Evolutionary conservation across 2,329 filamentous ascomycete species (phyloP).

Genomic region (Colletotrichum limetticola): DNA sequence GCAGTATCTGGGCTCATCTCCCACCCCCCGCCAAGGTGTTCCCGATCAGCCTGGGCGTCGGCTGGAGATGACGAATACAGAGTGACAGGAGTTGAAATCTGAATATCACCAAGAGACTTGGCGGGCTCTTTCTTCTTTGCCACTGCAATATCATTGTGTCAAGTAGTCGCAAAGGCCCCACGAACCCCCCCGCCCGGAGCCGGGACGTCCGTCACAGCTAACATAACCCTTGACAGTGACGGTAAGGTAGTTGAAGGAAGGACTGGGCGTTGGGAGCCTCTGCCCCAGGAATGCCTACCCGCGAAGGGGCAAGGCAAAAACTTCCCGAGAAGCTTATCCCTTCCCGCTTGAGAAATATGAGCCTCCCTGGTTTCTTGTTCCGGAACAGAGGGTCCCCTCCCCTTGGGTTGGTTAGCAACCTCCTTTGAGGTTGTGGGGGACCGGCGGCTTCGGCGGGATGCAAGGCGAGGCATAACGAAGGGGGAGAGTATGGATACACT

Average conservation of each 20-base stretch:
- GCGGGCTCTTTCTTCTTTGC: neutral
- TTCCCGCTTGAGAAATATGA: conserved; percentile 6
- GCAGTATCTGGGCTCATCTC: neutral
- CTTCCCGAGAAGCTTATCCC: conserved; percentile 20
- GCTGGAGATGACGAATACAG: conserved; percentile 19
- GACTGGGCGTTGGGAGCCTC: neutral
- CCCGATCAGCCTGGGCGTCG: conserved; percentile 29
- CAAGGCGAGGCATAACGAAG: conserved; percentile 8
- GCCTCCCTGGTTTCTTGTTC: neutral
- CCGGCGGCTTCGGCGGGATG: neutral
- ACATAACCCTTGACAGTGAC: neutral
- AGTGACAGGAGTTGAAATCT: neutral
- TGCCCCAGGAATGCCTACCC: conserved; percentile 1
- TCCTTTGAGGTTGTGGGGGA: neutral
- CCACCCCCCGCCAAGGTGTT: conserved; percentile 17
- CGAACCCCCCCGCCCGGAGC: neutral
- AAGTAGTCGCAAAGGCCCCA: conserved; percentile 11
- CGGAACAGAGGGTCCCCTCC: neutral
- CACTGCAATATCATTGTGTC: neutral
- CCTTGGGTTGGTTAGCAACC: neutral
- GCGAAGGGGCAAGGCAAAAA: conserved; percentile 10
- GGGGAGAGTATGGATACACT: neutral
- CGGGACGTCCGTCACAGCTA: neutral
- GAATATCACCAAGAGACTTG: neutral
- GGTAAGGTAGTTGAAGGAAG: neutral